Conservation (phyloP, 352 stramenopile genomes). For the Globisporangium radiosum region DNA sequence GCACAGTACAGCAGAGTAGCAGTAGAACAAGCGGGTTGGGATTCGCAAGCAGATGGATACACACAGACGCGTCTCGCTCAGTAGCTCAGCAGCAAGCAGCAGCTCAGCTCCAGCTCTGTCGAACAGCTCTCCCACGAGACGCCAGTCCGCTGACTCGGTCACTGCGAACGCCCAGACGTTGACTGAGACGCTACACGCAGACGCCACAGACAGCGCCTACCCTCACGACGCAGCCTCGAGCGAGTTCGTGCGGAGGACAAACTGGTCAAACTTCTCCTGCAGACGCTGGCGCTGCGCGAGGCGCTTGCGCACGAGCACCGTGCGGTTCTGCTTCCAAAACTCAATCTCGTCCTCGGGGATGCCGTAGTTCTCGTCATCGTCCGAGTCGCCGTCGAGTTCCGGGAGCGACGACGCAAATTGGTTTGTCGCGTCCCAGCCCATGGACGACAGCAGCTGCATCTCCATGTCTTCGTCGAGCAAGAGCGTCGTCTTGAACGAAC, state of each 20-base stretch:
- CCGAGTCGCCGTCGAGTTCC: slow-evolving; percentile 64
- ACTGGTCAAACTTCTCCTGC: slow-evolving; percentile 81
- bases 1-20: too few relatives aligned
- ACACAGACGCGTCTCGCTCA: too few relatives aligned
- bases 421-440: slow-evolving; percentile 72
- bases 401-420: slow-evolving; percentile 54
- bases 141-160: too few relatives aligned
- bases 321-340: slow-evolving; percentile 82
- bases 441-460: slow-evolving; percentile 74
- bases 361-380: slow-evolving; percentile 72
- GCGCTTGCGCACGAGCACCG: slow-evolving; percentile 63
- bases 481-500: slow-evolving; percentile 38
- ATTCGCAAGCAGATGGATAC: too few relatives aligned
- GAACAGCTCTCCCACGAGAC: too few relatives aligned
- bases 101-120: too few relatives aligned
- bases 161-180: too few relatives aligned
- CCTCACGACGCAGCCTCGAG: slow-evolving; percentile 11
- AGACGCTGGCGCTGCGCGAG: slow-evolving; percentile 78
- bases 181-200: too few relatives aligned
- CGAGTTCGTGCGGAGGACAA: slow-evolving; percentile 67
- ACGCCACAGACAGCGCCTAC: too few relatives aligned
- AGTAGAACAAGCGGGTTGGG: too few relatives aligned
- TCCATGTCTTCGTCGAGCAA: slow-evolving; percentile 66
- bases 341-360: slow-evolving; percentile 83
- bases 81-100: too few relatives aligned